phyloP scores from a whole-genome alignment of 163 green algal genomes.

The Prototheca stagnorum region DNA sequence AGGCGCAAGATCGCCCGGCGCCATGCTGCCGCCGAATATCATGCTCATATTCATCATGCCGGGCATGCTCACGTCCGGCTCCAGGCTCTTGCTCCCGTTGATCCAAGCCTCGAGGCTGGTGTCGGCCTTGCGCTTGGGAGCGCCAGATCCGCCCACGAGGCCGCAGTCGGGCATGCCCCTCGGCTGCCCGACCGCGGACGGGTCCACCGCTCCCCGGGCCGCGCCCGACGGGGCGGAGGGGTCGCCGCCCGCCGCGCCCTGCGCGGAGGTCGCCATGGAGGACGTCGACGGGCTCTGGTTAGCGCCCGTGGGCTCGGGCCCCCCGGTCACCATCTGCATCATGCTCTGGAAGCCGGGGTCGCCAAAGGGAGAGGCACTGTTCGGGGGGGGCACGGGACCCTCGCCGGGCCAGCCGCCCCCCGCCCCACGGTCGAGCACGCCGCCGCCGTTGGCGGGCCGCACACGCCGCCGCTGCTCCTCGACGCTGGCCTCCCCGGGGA shows the following conservation, averaged over 20 bases:
- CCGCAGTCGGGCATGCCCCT: neutral
- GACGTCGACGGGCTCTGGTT: neutral
- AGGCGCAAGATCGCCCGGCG: no score
- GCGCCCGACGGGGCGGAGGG: neutral
- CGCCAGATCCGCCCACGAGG: neutral
- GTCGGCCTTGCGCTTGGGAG: conserved; percentile 1
- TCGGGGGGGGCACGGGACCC: neutral
- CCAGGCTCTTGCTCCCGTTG: conserved; percentile 13
- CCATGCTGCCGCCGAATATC: no score
- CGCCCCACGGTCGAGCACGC: neutral
- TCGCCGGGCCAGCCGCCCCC: neutral
- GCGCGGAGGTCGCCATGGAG: neutral
- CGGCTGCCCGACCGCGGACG: neutral
- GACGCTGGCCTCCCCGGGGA: neutral
- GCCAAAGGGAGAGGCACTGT: conserved; percentile 19
- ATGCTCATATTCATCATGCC: conserved; percentile 5
- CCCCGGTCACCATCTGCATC: conserved; percentile 15
- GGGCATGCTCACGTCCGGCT: conserved; percentile 13
- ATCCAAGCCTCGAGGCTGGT: conserved; percentile 23
- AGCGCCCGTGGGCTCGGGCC: neutral
- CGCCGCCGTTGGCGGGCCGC: no score
- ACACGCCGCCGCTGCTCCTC: no score
- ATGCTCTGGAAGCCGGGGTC: conserved; percentile 23
- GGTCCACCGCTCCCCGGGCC: neutral
- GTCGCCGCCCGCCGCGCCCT: neutral